Conservation (phyloP, 2,329 filamentous ascomycete genomes). For the Emergomyces orientalis region DNA sequence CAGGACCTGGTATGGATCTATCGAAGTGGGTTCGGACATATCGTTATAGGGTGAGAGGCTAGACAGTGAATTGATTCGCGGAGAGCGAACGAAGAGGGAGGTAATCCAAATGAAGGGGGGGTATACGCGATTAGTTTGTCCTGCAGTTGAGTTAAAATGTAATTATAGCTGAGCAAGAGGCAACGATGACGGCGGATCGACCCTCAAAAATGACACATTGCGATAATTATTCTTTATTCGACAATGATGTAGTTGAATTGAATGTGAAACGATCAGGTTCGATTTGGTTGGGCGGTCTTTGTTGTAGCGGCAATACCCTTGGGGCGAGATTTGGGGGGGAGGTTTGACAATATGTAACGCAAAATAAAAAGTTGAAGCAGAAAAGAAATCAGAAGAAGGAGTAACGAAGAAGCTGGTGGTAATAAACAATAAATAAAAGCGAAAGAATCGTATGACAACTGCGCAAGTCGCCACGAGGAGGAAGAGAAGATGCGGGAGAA, state of each 20-base stretch:
- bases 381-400: not conserved
- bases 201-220: not conserved
- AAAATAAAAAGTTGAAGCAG: not conserved
- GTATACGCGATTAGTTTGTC: not conserved
- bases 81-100: not conserved
- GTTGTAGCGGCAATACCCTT: not conserved
- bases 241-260: not conserved
- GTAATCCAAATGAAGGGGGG: not conserved
- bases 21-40: not conserved
- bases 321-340: not conserved
- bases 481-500: slow-evolving; percentile 2
- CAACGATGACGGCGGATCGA: not conserved
- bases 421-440: not conserved
- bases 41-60: not conserved
- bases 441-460: not conserved
- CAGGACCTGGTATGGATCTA: slow-evolving; percentile 69
- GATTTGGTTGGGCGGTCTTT: not conserved
- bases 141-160: not conserved
- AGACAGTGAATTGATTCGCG: slow-evolving; percentile 28
- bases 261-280: not conserved
- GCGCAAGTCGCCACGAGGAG: slow-evolving; percentile 1
- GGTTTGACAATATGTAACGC: not conserved
- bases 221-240: slow-evolving; percentile 7
- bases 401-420: not conserved
- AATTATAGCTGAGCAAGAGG: not conserved